Percentiles rank a stretch among this genome's conserved stretches.
Conservation (phyloP, 164 flowering plant species). For the Platanus orientalis region DNA sequence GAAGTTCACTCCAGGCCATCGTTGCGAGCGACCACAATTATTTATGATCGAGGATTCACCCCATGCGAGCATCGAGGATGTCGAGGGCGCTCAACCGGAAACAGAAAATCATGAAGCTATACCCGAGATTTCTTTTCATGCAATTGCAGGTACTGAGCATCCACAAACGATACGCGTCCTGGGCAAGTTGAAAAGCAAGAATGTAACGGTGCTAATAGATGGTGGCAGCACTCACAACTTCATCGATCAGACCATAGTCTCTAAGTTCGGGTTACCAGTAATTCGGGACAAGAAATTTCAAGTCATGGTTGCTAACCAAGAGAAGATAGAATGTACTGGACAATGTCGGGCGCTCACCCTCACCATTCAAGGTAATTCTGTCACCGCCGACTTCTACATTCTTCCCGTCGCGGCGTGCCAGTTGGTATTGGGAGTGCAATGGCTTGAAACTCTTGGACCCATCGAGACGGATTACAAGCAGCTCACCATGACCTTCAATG, state of each 20-base stretch:
- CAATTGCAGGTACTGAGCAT: slow-evolving; percentile 4
- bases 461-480: slow-evolving; percentile 9
- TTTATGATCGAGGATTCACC: slow-evolving; percentile 9
- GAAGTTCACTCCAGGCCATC: slow-evolving; percentile 8
- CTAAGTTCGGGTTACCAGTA: slow-evolving; percentile 5
- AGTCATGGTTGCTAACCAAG: slow-evolving; percentile 15
- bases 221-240: slow-evolving; percentile 23
- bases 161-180: slow-evolving; percentile 13
- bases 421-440: slow-evolving; percentile 18
- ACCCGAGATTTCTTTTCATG: slow-evolving; percentile 19
- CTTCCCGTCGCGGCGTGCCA: slow-evolving; percentile 16
- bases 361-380: slow-evolving; percentile 3
- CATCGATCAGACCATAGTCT: slow-evolving; percentile 10
- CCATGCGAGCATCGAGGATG: background rate
- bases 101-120: background rate
- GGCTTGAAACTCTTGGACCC: slow-evolving; percentile 16
- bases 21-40: slow-evolving; percentile 1
- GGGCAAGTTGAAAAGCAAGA: slow-evolving; percentile 7
- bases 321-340: slow-evolving; percentile 8
- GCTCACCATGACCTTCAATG: slow-evolving; percentile 4
- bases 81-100: background rate
- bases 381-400: slow-evolving; percentile 3
- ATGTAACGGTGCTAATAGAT: slow-evolving; percentile 15
- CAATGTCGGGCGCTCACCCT: slow-evolving; percentile 3
- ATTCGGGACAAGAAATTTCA: background rate